Conservation (phyloP, 2,329 filamentous ascomycete species). For the Alternaria viburni region DNA sequence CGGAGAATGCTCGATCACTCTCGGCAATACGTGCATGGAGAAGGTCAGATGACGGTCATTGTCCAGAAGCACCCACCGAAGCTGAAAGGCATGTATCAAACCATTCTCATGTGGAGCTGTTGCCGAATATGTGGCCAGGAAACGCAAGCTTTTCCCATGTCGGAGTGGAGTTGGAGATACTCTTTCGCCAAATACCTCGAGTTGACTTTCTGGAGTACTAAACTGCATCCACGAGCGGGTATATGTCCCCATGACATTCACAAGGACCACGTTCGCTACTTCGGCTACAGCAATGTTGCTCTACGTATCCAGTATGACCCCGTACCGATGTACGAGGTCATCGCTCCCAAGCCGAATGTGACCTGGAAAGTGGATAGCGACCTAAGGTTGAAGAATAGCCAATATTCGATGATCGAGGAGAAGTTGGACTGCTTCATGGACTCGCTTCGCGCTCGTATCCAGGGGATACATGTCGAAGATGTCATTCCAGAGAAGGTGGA, state of each 20-base stretch:
- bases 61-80: slow-evolving; percentile 77
- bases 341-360: slow-evolving; percentile 86
- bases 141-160: slow-evolving; percentile 89
- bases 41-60: slow-evolving; percentile 90
- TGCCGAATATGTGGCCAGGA: slow-evolving; percentile 93
- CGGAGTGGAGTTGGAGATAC: slow-evolving; percentile 94
- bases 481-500: slow-evolving; percentile 87
- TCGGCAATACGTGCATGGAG: slow-evolving; percentile 94
- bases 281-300: slow-evolving; percentile 84
- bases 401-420: slow-evolving; percentile 81
- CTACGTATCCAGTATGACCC: slow-evolving; percentile 91
- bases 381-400: slow-evolving; percentile 87
- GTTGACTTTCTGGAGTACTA: slow-evolving; percentile 91
- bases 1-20: slow-evolving; percentile 91
- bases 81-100: slow-evolving; percentile 69
- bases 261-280: slow-evolving; percentile 89
- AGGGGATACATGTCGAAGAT: slow-evolving; percentile 88
- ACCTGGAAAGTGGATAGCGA: slow-evolving; percentile 99
- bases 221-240: slow-evolving; percentile 74
- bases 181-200: slow-evolving; percentile 99
- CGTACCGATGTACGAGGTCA: slow-evolving; percentile 90
- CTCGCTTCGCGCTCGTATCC: slow-evolving; percentile 82
- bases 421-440: slow-evolving; percentile 85
- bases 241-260: slow-evolving; percentile 92
- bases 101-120: slow-evolving; percentile 96